These are phyloP conservation scores for Aspergillus novofumigatus DNA, from an alignment of 2,329 filamentous ascomycete genomes.

Conservation along the genomic window DNA sequence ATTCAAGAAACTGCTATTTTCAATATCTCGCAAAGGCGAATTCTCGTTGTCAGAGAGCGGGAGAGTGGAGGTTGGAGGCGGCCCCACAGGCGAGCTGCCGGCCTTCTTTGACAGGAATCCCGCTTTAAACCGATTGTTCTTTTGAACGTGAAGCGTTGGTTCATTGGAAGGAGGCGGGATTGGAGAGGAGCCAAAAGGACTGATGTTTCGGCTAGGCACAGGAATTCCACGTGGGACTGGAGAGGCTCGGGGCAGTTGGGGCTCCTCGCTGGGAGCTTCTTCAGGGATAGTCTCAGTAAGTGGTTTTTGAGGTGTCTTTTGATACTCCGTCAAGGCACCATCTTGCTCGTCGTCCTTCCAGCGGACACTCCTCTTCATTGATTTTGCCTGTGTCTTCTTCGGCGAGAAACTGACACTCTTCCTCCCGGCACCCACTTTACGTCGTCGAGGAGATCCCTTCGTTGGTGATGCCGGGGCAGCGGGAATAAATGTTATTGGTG, in stretches of 20 bases:
- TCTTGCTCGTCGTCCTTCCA: conserved; percentile 92
- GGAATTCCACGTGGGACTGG: conserved; percentile 44
- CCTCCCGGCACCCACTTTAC: conserved; percentile 58
- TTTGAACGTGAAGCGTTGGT: conserved; percentile 57
- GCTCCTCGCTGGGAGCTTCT: conserved; percentile 52
- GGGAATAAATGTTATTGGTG: conserved; percentile 29
- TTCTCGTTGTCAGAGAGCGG: conserved; percentile 57
- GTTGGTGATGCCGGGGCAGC: conserved; percentile 56
- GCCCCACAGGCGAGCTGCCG: conserved; percentile 60
- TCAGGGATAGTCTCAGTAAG: conserved; percentile 52
- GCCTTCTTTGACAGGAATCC: conserved; percentile 76
- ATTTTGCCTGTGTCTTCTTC: conserved; percentile 59
- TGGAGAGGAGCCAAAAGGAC: conserved; percentile 51
- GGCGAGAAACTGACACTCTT: conserved; percentile 81
- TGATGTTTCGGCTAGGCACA: conserved; percentile 32
- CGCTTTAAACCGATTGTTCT: conserved; percentile 77
- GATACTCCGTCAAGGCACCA: conserved; percentile 82
- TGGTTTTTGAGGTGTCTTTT: conserved; percentile 76
- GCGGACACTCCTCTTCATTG: conserved; percentile 73
- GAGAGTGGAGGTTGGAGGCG: conserved; percentile 55
- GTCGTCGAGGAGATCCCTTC: conserved; percentile 75
- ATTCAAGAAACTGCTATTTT: conserved; percentile 47
- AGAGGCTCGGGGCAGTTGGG: conserved; percentile 49
- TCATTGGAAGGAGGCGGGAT: conserved; percentile 52
- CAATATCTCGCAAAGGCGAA: conserved; percentile 53